Base-by-base conservation (phyloP, 352 stramenopile genomes). In the Pythium dissimile region DNA sequence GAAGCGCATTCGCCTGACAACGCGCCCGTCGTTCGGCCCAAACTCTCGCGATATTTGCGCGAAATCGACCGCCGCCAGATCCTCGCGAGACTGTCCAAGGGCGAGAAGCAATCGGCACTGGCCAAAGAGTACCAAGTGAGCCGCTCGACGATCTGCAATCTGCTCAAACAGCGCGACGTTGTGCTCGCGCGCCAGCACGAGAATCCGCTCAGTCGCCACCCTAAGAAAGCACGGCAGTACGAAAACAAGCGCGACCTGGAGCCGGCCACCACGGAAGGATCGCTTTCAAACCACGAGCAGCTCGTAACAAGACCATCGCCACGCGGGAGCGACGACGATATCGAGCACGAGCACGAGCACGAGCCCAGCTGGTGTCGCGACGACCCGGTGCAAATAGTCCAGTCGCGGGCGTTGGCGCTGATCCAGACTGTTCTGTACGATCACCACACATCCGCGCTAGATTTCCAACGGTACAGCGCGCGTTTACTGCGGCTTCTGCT, bases 71-170 rank as follows among this genome's bases (percentile, higher is more conserved):
- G 75, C 1, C 75, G 73, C n/a, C 54, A 46, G 15, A 86, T 86
- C 58, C 44, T 86, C 24, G 54, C 53, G 3, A 64, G 76, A 2
- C 79, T 84, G 16, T 48, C 71, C 16, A 68, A 66, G 5, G 76
- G 76, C 5, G 76, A 86, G 59, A 84, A 82, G 49, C 76, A 86
- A 30, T 70, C 74, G 2, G 71, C 63, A 9, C 64, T 86, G 2
- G 74, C 76, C 10, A 83, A 83, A 54, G 76, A 86, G 48, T 86
- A 77, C 45, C 62, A 75, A 15, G 74, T 86, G 37, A 84, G 67
- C 35, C 76, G 76, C 11, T 72, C 76, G 0, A 72, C 74, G 16
- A 86, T 86, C 30, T 83, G 74, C 54, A 86, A 86, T 47, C 54
- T 79, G 23, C 72, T 77, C 64, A 86, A 86, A 55, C 73, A 86